Conservation (phyloP, 2,329 filamentous ascomycete genomes). For the Sphaerulina populicola region DNA sequence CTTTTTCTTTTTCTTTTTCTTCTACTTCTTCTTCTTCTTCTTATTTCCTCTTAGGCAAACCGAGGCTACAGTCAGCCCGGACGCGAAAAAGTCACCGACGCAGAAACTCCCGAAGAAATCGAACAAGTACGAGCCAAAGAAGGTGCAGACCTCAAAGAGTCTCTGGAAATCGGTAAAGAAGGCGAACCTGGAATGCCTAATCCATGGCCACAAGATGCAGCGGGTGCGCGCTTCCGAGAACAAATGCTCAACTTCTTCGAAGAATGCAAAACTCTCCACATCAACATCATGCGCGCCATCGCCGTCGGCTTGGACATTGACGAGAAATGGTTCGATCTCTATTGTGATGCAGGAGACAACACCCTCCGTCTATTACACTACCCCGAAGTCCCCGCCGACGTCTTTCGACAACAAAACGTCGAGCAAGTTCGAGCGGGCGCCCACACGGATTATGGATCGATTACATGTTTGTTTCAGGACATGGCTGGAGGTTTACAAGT, state of each 20-base stretch:
- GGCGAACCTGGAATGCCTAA: conserved; percentile 59
- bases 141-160: conserved; percentile 48
- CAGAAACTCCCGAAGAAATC: conserved; percentile 48
- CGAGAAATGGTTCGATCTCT: conserved; percentile 71
- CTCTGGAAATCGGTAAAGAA: conserved; percentile 53
- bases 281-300: conserved; percentile 58
- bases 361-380: conserved; percentile 47
- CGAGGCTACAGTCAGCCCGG: conserved; percentile 42
- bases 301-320: conserved; percentile 56
- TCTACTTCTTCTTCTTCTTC: too few relatives aligned
- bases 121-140: conserved; percentile 47
- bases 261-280: conserved; percentile 63
- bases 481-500: conserved; percentile 51
- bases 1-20: too few relatives aligned
- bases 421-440: conserved; percentile 59
- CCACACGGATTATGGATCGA: conserved; percentile 57
- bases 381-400: conserved; percentile 47
- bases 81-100: conserved; percentile 60
- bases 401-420: conserved; percentile 44
- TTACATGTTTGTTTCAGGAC: conserved; percentile 48
- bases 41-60: conserved; percentile 32
- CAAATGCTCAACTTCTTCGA: conserved; percentile 67
- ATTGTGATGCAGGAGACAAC: conserved; percentile 63
- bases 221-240: conserved; percentile 61
- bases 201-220: conserved; percentile 56